A percentile compares a stretch with the other conserved stretches of the same genome.
phyloP scores from a whole-genome alignment of 345 rosid species.

The Eucalyptus virginea region DNA sequence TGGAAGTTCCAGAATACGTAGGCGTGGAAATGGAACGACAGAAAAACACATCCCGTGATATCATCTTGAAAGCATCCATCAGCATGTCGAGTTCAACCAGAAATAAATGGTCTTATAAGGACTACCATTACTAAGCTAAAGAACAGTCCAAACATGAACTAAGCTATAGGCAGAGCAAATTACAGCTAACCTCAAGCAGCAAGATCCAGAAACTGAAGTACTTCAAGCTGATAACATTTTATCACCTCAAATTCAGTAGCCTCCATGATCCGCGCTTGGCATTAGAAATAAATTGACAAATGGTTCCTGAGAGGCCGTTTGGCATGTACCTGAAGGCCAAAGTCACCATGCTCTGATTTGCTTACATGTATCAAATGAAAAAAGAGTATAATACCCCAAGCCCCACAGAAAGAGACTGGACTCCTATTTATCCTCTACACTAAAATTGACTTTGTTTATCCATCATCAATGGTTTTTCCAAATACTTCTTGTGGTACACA shows the following conservation, averaged over 20 bases:
- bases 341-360: not conserved
- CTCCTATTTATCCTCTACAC: not conserved
- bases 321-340: not conserved
- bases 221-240: not conserved
- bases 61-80: not conserved
- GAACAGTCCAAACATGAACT: not conserved
- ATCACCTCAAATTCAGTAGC: not conserved
- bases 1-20: not conserved
- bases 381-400: not conserved
- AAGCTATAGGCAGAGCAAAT: not conserved
- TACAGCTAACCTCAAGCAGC: not conserved
- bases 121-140: not conserved
- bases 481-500: not conserved
- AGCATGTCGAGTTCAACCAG: not conserved
- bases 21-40: not conserved
- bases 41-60: not conserved
- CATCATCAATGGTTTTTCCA: not conserved
- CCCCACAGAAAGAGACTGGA: not conserved
- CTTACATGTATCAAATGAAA: not conserved
- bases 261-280: not conserved
- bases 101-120: not conserved
- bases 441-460: not conserved
- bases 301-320: not conserved
- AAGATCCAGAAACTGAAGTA: not conserved
- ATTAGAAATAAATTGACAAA: not conserved